Evolutionary conservation across 495 filamentous ascomycete genomes (phyloP), one percentile per base, ranked within the genome.

Genomic region (Penicillium goetzii): DNA sequence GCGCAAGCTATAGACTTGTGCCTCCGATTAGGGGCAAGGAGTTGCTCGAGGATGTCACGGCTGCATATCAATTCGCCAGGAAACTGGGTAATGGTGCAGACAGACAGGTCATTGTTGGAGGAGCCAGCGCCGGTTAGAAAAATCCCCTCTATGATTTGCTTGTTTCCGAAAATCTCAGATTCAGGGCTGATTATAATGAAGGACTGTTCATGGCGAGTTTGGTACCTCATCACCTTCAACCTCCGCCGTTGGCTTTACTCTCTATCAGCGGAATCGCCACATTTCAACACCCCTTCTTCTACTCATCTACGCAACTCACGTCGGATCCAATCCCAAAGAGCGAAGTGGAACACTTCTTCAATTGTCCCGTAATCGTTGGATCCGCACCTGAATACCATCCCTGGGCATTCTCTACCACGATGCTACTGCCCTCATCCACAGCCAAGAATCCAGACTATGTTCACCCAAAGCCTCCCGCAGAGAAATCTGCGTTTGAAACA

Each of bases 1-100:
- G 52, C 17, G 52, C 52, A 0, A 55, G 52, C 33, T 55, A 55
- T 30, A n/a, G 52, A 21, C 33, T 55, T 19, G 30, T 55, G 1
- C 52, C 52, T 36, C 52, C 17, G 3, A 25, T 36, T 4, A n/a
- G 52, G 4, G 52, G 52, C 11, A 33, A 55, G 9, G 52, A 36
- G 10, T 55, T 55, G n/a, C 52, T 55, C 7, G 52, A 55, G 30
- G 52, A 55, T 36, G 52, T 55, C n/a, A 55, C 52, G 10, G 52
- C 52, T 23, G 52, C 52, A 0, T 55, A 55, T 30, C 30, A 55
- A 21, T 55, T 36, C 14, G 52, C 52, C 21, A 55, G 33, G 9
- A 55, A 36, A 21, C n/a, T 55, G 1, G 32, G 32, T 23, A 19
- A 33, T 12, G 32, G 30, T 21, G n/a, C 7, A 36, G 21, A 34